Evolutionary conservation across 441 rosid species (phyloP).

Genomic region (Geranium incanum): DNA sequence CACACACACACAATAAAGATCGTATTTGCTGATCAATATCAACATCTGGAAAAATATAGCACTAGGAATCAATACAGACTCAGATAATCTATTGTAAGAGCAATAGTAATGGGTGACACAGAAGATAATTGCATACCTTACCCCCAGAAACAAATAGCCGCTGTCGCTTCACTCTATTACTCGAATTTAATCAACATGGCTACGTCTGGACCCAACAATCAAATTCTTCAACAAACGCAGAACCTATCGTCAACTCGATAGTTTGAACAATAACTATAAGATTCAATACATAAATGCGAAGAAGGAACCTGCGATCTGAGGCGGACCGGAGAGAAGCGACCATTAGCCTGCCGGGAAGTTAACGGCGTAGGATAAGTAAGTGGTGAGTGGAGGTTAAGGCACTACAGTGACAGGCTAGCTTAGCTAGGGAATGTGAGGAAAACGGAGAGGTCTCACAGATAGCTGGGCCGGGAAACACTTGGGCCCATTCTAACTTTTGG

Average conservation of each 20-base stretch:
- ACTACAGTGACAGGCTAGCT: background rate
- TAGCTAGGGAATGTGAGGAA: background rate
- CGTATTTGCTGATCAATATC: background rate
- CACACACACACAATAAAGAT: background rate
- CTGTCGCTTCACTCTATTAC: constrained; percentile 82
- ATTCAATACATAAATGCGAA: background rate
- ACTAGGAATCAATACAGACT: background rate
- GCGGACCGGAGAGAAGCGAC: background rate
- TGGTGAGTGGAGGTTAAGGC: background rate
- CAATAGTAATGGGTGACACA: background rate
- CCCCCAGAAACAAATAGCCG: background rate
- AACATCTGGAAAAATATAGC: background rate
- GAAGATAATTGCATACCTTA: background rate
- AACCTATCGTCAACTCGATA: background rate
- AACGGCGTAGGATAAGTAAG: background rate
- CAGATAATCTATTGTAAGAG: background rate
- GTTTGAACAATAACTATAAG: background rate
- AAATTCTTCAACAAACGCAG: background rate
- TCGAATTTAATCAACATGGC: constrained; percentile 72
- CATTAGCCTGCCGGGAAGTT: too few species aligned
- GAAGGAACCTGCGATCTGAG: background rate
- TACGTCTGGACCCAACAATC: background rate
- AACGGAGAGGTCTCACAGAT: too few species aligned
- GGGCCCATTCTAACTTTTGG: too few species aligned
- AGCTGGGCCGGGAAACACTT: too few species aligned